Evolutionary conservation across 148 eudicot species (phyloP).

Genomic region (Amaranthus cruentus): DNA sequence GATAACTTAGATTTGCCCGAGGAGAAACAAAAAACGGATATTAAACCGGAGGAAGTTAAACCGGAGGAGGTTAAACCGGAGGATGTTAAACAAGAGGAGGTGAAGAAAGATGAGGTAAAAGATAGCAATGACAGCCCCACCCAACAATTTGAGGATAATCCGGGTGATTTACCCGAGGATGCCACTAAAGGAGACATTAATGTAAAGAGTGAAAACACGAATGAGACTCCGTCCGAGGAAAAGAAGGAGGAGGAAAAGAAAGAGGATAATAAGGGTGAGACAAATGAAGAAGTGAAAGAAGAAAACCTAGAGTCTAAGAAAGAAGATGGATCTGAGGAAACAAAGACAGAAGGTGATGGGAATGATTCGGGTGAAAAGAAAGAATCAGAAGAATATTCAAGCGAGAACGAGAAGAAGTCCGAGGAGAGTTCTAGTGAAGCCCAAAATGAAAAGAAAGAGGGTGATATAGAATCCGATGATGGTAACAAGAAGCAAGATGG

Average conservation of each 20-base stretch:
- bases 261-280: slow-evolving; percentile 25
- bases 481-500: slow-evolving; percentile 36
- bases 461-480: slow-evolving; percentile 27
- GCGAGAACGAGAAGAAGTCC: slow-evolving; percentile 34
- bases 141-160: slow-evolving; percentile 70
- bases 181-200: slow-evolving; percentile 59
- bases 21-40: slow-evolving; percentile 36
- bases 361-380: slow-evolving; percentile 36
- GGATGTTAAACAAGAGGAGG: slow-evolving; percentile 10
- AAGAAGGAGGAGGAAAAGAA: slow-evolving; percentile 22
- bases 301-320: slow-evolving; percentile 40
- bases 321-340: slow-evolving; percentile 39
- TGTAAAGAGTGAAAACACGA: slow-evolving; percentile 23
- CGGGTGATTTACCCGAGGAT: slow-evolving; percentile 72
- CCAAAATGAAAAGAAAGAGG: slow-evolving; percentile 33
- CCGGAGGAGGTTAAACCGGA: too few species aligned
- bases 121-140: slow-evolving; percentile 30
- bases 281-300: slow-evolving; percentile 23
- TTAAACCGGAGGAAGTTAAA: too few species aligned
- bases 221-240: slow-evolving; percentile 30
- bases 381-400: slow-evolving; percentile 30
- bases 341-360: slow-evolving; percentile 28
- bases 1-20: slow-evolving; percentile 41
- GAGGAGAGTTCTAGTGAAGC: slow-evolving; percentile 30
- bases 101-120: slow-evolving; percentile 33